Conservation (phyloP, 1,139 yeast genomes). For the Nakaseomyces glabratus region DNA sequence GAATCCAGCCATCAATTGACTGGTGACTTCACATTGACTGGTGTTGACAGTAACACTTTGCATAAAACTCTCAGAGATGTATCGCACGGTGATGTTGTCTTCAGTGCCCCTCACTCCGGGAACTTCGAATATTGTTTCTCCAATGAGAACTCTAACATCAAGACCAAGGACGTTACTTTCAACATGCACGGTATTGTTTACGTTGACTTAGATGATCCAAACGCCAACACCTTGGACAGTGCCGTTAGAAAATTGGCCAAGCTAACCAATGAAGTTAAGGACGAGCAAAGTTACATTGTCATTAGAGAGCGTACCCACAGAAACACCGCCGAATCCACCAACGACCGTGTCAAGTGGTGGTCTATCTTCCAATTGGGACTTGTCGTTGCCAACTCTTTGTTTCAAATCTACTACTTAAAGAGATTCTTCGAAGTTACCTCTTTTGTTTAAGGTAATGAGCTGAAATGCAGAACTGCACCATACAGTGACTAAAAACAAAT, state of each 20-base stretch:
- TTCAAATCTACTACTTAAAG: constrained; percentile 89
- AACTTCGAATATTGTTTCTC: constrained; percentile 85
- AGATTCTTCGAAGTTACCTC: constrained; percentile 93
- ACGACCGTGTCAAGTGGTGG: constrained; percentile 98
- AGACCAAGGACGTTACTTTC: constrained; percentile 86
- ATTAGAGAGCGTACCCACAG: constrained; percentile 96
- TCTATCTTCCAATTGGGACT: constrained; percentile 81
- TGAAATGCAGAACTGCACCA: no score
- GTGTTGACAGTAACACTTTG: constrained; percentile 25
- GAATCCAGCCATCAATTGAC: constrained; percentile 64
- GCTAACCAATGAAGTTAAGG: constrained; percentile 76
- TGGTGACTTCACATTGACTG: constrained; percentile 57
- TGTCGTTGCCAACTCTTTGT: constrained; percentile 76
- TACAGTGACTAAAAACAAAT: no score
- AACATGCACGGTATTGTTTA: constrained; percentile 90
- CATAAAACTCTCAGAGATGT: constrained; percentile 42
- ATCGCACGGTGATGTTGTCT: constrained; percentile 73
- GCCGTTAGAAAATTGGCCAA: constrained; percentile 72
- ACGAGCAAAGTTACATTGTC: constrained; percentile 86
- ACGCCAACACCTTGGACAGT: constrained; percentile 73
- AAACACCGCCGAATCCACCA: constrained; percentile 96
- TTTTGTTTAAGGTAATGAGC: constrained; percentile 47
- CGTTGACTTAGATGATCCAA: constrained; percentile 76
- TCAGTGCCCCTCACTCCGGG: constrained; percentile 60
- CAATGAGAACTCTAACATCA: constrained; percentile 65